Evolutionary conservation across 805 yeast species (phyloP), one percentile per base, ranked within the genome.

Genomic region (Nakazawaea wickerhamii): DNA sequence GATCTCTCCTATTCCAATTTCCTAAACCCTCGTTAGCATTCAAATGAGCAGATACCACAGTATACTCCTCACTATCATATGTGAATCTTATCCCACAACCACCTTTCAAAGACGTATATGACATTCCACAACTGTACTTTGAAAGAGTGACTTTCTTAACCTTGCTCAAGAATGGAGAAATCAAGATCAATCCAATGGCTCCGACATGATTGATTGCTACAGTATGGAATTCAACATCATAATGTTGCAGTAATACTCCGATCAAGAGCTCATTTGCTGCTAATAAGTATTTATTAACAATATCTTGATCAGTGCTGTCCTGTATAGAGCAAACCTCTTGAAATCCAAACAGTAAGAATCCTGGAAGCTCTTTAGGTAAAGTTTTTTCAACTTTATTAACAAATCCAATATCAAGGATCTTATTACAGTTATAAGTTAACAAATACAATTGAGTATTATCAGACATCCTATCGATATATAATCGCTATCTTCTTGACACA

Each of bases 21-120:
- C 51, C 47, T 3, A 59, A 59, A 3, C 95, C 95, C 57, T 87
- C 95, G 50, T 77, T 75, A 0, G 98, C 97, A 25, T 79, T 72
- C 38, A 90, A 60, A 64, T 90, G 98, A 3, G 81, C 75, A 30
- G 70, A 64, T 3, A 82, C 79, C 63, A 88, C 77, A 0, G 93
- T 81, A 45, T 79, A 64, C 1, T 48, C 49, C 4, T 50, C 48
- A 11, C 47, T 50, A 2, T 54, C 52, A 41, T 64, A 66, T 1
- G 48, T 48, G n/a, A 84, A 52, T 33, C 90, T 63, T 1, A 82
- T 38, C 0, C 82, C 86, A 1, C 75, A 79, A 0, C 79, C 90
- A 0, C 95, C 96, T 58, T 90, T 90, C 52, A 85, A 57, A 41
- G 80, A 75, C 1, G 91, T 77, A 45, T 69, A 65, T 6, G 71